Evolutionary conservation across 768 basidiomycete genomes (phyloP), one percentile per base, ranked within the genome.

Genomic region (Porphyrellus cyaneotinctus): DNA sequence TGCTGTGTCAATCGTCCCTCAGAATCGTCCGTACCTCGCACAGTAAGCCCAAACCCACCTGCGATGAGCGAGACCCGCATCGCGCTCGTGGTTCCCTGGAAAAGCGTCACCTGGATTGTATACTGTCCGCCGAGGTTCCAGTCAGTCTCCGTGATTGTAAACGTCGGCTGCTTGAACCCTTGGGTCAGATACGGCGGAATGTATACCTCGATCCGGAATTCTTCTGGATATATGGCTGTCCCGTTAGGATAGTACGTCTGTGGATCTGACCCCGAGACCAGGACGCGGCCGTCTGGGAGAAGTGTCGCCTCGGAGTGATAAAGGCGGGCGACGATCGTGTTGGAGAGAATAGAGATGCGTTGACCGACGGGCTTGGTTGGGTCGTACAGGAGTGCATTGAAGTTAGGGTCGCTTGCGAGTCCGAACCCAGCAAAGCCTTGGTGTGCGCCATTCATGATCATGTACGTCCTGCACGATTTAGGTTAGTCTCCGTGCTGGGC

Each of bases 141-240:
- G 62, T 91, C 88, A 12, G 75, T 79, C 51, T 74, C 64, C 0
- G 75, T 58, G 39, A 88, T 74, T 20, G 75, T 81, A 65, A 83
- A 87, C 38, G 68, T 72, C 0, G 88, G 93, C 52, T 85, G 87
- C 6, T 57, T 65, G 55, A 76, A 70, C 11, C 87, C 87, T 56
- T 79, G 70, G 56, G 71, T 82, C 54, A 91, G 78, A 69, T 95
- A 97, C 15, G 88, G 90, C 7, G 95, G 95, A 60, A 88, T 79
- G 72, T 95, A 97, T 24, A 86, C 83, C 65, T 87, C 78, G 57
- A 78, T 79, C 13, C 91, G 79, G 70, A 90, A 85, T 64, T 95
- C 90, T 57, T 93, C 84, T 0, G 84, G 82, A 61, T 82, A 87
- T 32, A 72, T 75, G 49, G 57, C 48, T 11, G 71, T 51, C n/a